These are phyloP conservation scores for Hypoxylon lenormandii DNA, from an alignment of 495 filamentous ascomycete species.

Conservation along the genomic window DNA sequence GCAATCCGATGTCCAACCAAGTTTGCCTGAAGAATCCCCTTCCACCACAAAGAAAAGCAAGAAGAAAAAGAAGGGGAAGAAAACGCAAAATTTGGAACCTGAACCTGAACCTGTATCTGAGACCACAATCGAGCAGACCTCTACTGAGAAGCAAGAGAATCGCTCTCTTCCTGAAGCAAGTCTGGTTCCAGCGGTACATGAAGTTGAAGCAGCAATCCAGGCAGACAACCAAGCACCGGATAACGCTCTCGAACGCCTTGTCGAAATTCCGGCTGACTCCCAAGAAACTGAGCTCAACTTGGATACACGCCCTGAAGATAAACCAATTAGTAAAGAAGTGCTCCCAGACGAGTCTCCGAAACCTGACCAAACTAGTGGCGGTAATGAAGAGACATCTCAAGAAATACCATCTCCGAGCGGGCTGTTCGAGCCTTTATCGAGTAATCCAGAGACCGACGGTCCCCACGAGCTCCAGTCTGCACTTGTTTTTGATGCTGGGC, in stretches of 20 bases:
- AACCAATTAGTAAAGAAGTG: constrained; percentile 3
- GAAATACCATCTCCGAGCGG: constrained; percentile 10
- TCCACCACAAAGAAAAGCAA: constrained; percentile 39
- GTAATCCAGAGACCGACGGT: background rate
- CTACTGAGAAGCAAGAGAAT: constrained; percentile 9
- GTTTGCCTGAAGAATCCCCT: constrained; percentile 23
- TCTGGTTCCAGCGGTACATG: constrained; percentile 1
- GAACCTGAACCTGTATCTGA: constrained; percentile 12
- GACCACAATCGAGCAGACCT: constrained; percentile 1
- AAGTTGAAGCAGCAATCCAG: constrained; percentile 12
- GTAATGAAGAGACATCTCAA: constrained; percentile 2
- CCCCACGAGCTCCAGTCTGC: constrained; percentile 5
- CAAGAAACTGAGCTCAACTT: constrained; percentile 10
- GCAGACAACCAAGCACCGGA: constrained; percentile 12
- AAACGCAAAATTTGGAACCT: constrained; percentile 13
- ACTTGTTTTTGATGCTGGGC: constrained; percentile 8
- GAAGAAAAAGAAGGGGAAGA: constrained; percentile 45
- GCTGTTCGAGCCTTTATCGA: constrained; percentile 5
- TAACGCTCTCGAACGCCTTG: background rate
- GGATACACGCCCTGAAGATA: background rate
- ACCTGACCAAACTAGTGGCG: background rate
- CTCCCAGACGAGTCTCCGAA: constrained; percentile 12
- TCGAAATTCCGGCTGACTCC: constrained; percentile 8
- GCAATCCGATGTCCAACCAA: constrained; percentile 7
- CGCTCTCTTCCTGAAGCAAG: constrained; percentile 7